Conservation (phyloP, 805 yeast genomes). For the Tetrapisispora arboricola region DNA sequence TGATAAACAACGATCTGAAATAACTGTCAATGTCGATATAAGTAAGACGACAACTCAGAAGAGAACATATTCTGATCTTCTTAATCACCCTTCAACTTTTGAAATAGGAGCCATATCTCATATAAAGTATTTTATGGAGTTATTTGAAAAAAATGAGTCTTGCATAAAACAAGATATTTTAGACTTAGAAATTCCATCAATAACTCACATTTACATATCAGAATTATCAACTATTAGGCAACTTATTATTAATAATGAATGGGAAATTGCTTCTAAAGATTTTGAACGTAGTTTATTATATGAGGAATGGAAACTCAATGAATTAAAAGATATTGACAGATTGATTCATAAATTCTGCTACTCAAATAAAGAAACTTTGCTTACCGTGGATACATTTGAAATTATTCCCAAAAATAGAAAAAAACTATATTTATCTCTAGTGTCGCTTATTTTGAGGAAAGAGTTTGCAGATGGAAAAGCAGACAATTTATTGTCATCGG, state of each 20-base stretch:
- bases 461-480: constrained; percentile 20
- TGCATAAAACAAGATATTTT: constrained; percentile 47
- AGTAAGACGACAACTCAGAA: neutral
- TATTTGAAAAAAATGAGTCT: constrained; percentile 41
- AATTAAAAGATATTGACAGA: neutral
- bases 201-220: constrained; percentile 12
- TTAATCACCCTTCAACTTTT: too few relatives aligned
- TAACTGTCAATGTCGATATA: neutral
- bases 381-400: neutral
- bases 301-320: constrained; percentile 31
- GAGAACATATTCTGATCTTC: too few relatives aligned
- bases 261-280: constrained; percentile 27
- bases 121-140: neutral
- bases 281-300: constrained; percentile 30
- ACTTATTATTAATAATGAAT: constrained; percentile 18
- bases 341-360: neutral
- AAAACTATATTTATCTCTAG: constrained; percentile 32
- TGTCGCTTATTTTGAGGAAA: constrained; percentile 35
- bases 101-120: neutral
- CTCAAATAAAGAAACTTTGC: neutral
- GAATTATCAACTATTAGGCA: constrained; percentile 9
- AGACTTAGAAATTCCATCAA: constrained; percentile 14
- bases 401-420: constrained; percentile 37
- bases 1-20: too few relatives aligned
- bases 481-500: constrained; percentile 31